Evolutionary conservation across 148 eudicot genomes (phyloP), one percentile per base, ranked within the genome.

Genomic region (Salicornia ramosissima): DNA sequence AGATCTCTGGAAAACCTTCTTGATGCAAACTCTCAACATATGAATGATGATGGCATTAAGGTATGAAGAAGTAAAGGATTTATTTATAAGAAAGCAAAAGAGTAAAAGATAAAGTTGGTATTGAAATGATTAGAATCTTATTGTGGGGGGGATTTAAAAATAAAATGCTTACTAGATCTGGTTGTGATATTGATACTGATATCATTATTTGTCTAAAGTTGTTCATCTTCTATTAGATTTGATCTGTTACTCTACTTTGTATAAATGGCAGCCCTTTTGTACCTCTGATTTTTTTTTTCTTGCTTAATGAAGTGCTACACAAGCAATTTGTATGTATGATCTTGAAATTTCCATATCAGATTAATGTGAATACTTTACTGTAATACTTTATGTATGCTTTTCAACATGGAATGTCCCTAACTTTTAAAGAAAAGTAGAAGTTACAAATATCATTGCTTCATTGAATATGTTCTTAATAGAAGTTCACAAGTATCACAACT

Each of bases 1-100:
- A 80, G 83, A 45, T 93, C 98, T 70, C 73, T 93, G 16, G 95
- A 83, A 73, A 86, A 61, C 71, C 98, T 93, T 64, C 81, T 93
- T 25, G 98, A 81, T 79, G 73, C 88, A 75, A 88, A 83, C 71
- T 76, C 81, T 71, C 83, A 81, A 30, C 54, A 75, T 40, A 40
- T 75, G 53, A 87, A 73, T 66, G 78, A 79, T 30, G 74, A 78
- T 64, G 78, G 50, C 67, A 78, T 84, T 75, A 77, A 80, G 84
- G 96, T 87, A 77, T 89, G 90, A 87, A 46, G 47, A 68, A 60
- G 67, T 73, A 81, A 67, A 76, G 36, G 74, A 71, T 57, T 70
- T 59, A 82, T 80, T 74, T 54, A 74, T 53, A 76, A 72, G 61
- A 80, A 75, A 77, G 75, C 39, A 69, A 67, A 64, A 67, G 43